These are phyloP conservation scores for Aeschynomene evenia DNA, from an alignment of 306 rosid species.

Conservation along the genomic window DNA sequence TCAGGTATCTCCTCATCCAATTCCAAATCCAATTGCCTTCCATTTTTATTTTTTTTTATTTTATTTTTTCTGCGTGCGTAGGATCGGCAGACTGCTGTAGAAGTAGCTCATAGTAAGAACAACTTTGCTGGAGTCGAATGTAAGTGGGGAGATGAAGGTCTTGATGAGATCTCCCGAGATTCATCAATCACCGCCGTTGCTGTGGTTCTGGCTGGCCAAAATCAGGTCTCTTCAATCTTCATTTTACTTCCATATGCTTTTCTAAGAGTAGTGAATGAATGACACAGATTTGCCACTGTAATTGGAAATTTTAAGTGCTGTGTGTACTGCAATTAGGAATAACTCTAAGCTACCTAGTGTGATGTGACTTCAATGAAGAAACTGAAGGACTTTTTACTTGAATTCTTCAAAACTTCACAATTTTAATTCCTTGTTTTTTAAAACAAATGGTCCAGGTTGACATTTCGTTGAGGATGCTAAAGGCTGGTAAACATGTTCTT, in stretches of 20 bases:
- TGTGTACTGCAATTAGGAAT: background rate
- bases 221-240: constrained; percentile 50
- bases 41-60: background rate
- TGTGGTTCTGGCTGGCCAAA: constrained; percentile 91
- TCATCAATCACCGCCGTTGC: constrained; percentile 68
- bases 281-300: too few relatives aligned
- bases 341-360: constrained; percentile 8
- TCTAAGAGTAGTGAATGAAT: background rate
- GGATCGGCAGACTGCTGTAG: constrained; percentile 76
- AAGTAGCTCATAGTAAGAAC: constrained; percentile 59
- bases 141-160: constrained; percentile 80
- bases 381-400: background rate
- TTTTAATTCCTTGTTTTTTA: background rate
- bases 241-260: background rate
- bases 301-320: background rate
- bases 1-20: constrained; percentile 37
- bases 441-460: constrained; percentile 55
- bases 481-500: constrained; percentile 91
- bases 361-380: background rate
- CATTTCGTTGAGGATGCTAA: constrained; percentile 65
- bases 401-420: background rate
- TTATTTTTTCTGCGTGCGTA: constrained; percentile 1
- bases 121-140: constrained; percentile 53
- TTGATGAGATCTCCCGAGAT: constrained; percentile 64
- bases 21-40: background rate